Evolutionary conservation across 495 filamentous ascomycete genomes (phyloP).

Genomic region (Penicillium fimorum): DNA sequence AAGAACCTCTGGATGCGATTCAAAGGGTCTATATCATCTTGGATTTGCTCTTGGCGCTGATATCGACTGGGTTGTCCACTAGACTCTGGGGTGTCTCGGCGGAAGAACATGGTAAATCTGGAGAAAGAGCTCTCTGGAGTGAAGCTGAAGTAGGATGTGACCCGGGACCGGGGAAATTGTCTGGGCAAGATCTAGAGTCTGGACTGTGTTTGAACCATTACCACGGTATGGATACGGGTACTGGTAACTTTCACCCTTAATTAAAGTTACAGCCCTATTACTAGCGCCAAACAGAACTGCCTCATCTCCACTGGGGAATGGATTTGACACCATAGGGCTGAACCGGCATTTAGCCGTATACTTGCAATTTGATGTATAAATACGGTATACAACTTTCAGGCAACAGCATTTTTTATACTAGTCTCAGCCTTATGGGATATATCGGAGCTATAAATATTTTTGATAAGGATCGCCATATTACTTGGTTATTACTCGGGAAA

Average conservation of each 20-base stretch:
- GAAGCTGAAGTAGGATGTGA: slow-evolving; percentile 4
- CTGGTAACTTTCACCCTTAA: slow-evolving; percentile 13
- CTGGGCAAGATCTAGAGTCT: not conserved
- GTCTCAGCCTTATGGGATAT: not conserved
- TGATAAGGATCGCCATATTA: slow-evolving; percentile 1
- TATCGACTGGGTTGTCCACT: not conserved
- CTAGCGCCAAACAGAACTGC: slow-evolving; percentile 9
- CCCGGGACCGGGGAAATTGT: not conserved
- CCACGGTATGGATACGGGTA: not conserved
- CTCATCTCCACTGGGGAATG: not conserved
- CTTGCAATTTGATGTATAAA: not conserved
- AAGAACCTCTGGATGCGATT: slow-evolving; percentile 1
- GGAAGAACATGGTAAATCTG: not conserved
- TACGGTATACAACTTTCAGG: not conserved
- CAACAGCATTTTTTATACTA: not conserved
- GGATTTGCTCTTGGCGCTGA: not conserved
- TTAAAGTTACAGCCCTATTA: slow-evolving; percentile 20
- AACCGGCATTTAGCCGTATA: slow-evolving; percentile 4
- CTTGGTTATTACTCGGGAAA: not conserved
- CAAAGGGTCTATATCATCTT: not conserved
- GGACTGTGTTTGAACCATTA: not conserved
- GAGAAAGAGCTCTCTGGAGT: not conserved
- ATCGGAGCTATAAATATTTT: not conserved
- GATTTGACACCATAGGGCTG: slow-evolving; percentile 17
- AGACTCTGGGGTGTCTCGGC: not conserved